These are phyloP conservation scores for Hygrophorus pudorinus DNA, from an alignment of 768 basidiomycete species.

Conservation along the genomic window DNA sequence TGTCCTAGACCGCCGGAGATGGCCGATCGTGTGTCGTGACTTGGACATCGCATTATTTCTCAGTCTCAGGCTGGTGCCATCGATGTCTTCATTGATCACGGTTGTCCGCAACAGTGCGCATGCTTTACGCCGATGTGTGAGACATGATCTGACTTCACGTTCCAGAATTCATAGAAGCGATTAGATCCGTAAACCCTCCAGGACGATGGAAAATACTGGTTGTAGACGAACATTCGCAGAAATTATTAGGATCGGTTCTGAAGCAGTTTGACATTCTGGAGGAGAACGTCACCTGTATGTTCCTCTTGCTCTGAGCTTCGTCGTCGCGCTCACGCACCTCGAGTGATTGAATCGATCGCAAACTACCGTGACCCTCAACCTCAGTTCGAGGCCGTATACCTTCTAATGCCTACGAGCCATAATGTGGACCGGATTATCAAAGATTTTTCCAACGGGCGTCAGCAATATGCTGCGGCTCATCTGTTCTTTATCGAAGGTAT, in stretches of 20 bases:
- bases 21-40: too few species aligned
- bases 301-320: slow-evolving; percentile 5
- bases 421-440: slow-evolving; percentile 87
- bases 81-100: slow-evolving; percentile 34
- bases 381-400: slow-evolving; percentile 84
- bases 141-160: background rate
- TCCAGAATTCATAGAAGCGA: slow-evolving; percentile 78
- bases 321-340: slow-evolving; percentile 7
- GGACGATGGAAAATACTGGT: slow-evolving; percentile 96
- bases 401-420: slow-evolving; percentile 90
- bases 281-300: slow-evolving; percentile 92
- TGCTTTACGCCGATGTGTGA: background rate
- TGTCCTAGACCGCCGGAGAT: too few species aligned
- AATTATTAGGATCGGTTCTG: slow-evolving; percentile 72
- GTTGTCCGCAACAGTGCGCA: slow-evolving; percentile 32
- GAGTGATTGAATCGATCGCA: slow-evolving; percentile 90
- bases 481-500: slow-evolving; percentile 88
- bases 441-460: slow-evolving; percentile 55
- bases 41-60: too few species aligned
- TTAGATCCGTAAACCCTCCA: slow-evolving; percentile 79
- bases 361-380: slow-evolving; percentile 74
- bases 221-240: slow-evolving; percentile 87
- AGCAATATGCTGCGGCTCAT: slow-evolving; percentile 77
- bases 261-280: slow-evolving; percentile 92
- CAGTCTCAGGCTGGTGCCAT: too few species aligned